Percentiles rank a stretch among this genome's conserved stretches.
phyloP scores from a whole-genome alignment of 2,329 filamentous ascomycete genomes.

The Rhynchosporium graminicola region DNA sequence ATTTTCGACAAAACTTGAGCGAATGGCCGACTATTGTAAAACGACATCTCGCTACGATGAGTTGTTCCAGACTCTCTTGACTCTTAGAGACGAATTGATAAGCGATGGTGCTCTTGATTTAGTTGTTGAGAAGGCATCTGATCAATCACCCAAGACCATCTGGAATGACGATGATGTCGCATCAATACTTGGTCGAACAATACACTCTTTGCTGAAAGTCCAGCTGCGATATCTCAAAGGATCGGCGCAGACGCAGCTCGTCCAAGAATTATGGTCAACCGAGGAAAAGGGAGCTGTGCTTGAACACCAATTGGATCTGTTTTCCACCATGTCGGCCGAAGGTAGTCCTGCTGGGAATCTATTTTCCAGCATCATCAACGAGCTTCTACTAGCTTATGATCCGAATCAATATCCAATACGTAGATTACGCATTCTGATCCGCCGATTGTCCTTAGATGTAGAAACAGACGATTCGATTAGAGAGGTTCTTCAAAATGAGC shows the following conservation, averaged over 20 bases:
- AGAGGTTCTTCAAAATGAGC: constrained; percentile 19
- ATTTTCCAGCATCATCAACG: constrained; percentile 29
- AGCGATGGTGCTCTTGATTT: constrained; percentile 56
- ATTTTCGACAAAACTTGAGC: constrained; percentile 64
- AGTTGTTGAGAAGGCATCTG: constrained; percentile 53
- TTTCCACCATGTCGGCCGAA: constrained; percentile 31
- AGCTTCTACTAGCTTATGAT: constrained; percentile 36
- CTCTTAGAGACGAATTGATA: constrained; percentile 63
- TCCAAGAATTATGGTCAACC: constrained; percentile 42
- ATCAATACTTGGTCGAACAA: constrained; percentile 56
- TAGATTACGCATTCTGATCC: constrained; percentile 35
- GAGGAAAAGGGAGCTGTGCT: constrained; percentile 58
- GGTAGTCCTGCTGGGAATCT: constrained; percentile 23
- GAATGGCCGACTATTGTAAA: constrained; percentile 63
- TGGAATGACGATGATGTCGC: constrained; percentile 56
- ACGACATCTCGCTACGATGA: constrained; percentile 55
- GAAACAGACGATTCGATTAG: constrained; percentile 24
- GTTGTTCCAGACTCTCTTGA: constrained; percentile 57
- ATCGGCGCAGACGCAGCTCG: constrained; percentile 47
- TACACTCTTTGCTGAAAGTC: constrained; percentile 61
- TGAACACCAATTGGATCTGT: constrained; percentile 59
- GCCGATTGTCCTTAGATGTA: constrained; percentile 30
- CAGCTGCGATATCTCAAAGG: constrained; percentile 60
- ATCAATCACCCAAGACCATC: constrained; percentile 51
- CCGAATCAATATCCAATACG: constrained; percentile 37